Base-by-base conservation (phyloP, 148 eudicot species). In the Fagopyrum esculentum region DNA sequence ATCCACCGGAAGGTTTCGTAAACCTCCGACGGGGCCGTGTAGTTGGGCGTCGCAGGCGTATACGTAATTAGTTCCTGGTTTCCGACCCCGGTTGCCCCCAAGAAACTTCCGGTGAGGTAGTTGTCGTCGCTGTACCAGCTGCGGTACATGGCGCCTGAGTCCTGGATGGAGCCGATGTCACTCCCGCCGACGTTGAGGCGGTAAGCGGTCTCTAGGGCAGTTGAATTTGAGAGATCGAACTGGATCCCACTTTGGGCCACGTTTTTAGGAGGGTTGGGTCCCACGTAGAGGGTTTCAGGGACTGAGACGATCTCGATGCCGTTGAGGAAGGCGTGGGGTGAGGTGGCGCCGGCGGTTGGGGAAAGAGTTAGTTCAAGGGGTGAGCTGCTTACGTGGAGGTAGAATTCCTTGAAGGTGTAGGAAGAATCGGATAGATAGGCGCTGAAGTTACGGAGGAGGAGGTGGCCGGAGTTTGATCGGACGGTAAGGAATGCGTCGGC, bases 401-500 rank as follows among this genome's bases (percentile, higher is more conserved):
- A 66, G 46, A 66, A 66, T 22, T 66, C 71, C 45, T 66, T 66
- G 71, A 66, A 35, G 19, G 15, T 43, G 35, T 45, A 8, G 71
- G 71, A 9, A n/a, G 69, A 8, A 0, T 29, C 11, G 44, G 44
- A 29, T 7, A 30, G 44, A 44, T 9, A 30, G 45, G 71, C 46
- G 71, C 71, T 66, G 71, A 66, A 66, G 71, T 66, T 66, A 46
- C 9, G 71, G 46, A 66, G 71, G 71, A 66, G 79, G 74, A n/a
- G 79, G 74, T 50, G 71, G 9, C 19, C 71, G 47, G 71, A 13
- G 71, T 40, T 66, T 5, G 71, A 11, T 13, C 19, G 17, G 9
- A 40, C 46, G 19, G 71, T 66, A n/a, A 66, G 71, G 47, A 13
- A 66, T 17, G 46, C 15, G 47, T 40, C 9, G 46, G 44, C 5